Percentiles rank a stretch among this genome's conserved stretches.
phyloP scores from a whole-genome alignment of 176 grass and related monocot species.

The Carex scoparia region DNA sequence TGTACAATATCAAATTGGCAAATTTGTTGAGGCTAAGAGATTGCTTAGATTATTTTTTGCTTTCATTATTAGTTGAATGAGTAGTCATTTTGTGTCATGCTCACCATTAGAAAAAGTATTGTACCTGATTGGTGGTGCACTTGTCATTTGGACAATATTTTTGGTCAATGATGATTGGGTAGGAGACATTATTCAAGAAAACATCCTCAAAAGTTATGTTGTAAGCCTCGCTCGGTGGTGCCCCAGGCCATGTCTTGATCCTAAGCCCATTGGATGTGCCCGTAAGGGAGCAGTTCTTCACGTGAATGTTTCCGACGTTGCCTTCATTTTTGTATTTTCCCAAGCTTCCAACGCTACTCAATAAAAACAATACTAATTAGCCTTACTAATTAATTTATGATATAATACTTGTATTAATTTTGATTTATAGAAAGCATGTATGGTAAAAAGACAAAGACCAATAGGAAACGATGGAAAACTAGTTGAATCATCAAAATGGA shows the following conservation, averaged over 20 bases:
- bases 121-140: slow-evolving; percentile 20
- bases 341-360: slow-evolving; percentile 31
- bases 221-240: slow-evolving; percentile 26
- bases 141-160: slow-evolving; percentile 15
- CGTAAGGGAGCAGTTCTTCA: slow-evolving; percentile 27
- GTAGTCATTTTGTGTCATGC: neutral
- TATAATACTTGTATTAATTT: too few species aligned
- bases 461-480: too few species aligned
- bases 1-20: neutral
- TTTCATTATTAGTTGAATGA: neutral
- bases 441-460: too few species aligned
- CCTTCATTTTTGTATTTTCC: slow-evolving; percentile 33
- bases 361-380: neutral
- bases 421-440: too few species aligned
- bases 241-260: slow-evolving; percentile 42
- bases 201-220: slow-evolving; percentile 36
- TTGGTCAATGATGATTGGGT: slow-evolving; percentile 44
- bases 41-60: neutral
- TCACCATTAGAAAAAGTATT: neutral
- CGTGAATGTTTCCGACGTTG: slow-evolving; percentile 19
- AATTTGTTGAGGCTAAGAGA: neutral
- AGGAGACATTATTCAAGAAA: slow-evolving; percentile 26
- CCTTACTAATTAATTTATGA: too few species aligned
- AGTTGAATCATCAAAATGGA: too few species aligned
- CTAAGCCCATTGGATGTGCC: slow-evolving; percentile 32